Base-by-base conservation (phyloP, 441 rosid genomes). In the Gossypium schwendimanii region DNA sequence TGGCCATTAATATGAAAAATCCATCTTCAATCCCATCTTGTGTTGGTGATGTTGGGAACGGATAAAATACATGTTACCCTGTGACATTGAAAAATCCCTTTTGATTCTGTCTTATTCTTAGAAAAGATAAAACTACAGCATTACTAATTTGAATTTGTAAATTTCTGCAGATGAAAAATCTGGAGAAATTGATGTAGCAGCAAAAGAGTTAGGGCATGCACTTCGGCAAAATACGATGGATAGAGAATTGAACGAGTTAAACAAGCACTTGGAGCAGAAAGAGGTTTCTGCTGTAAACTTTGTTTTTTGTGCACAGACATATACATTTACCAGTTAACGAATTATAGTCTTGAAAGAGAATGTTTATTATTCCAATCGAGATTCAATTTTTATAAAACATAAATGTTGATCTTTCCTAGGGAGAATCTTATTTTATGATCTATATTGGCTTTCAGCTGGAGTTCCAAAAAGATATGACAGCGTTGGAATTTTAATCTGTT, bases 201-300 rank as follows among this genome's bases (percentile, higher is more conserved):
- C 88, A 58, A 85, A 84, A 72, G 91, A 89, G 81, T 87, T 88
- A 86, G 91, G 85, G 79, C 90, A 89, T 73, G 71, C 81, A 63
- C 81, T 89, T 77, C 71, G 85, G 79, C 84, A 76, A 36, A 85
- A 84, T 80, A 81, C 81, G 55, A 81, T 89, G 94, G 94, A 81
- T 21, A 85, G 80, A 73, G 91, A 89, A 80, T 78, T 89, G 79
- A 79, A 78, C 39, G 91, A 89, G 75, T 72, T 89, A 69, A 86
- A 85, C 75, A 86, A 81, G 76, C 82, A 82, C 63, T 82, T 87
- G 80, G 89, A 89, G 80, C 85, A 87, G 88, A 89, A 89, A 82
- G 88, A 89, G 94, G 94, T 89, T 70, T 70, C 45, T 36, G 41
- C 33, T 47, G 74, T 61, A 71, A 57, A 59, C 54, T 33, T 69